These are phyloP conservation scores for Neocallimastix lanati DNA, from an alignment of 192 early-diverging fungal species.

Conservation along the genomic window DNA sequence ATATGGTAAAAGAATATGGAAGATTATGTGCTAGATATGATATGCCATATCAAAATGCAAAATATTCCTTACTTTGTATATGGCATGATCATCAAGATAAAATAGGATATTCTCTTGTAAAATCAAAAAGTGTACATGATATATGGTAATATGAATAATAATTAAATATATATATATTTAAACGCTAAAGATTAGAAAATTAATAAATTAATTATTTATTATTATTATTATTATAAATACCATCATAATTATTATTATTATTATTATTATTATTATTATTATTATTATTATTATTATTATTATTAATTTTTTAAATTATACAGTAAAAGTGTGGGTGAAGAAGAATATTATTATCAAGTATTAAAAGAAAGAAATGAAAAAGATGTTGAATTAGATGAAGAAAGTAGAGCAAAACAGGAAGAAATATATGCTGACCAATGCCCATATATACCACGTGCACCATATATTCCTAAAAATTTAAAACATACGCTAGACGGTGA, in stretches of 20 bases:
- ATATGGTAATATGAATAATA: background rate
- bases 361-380: background rate
- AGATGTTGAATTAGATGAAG: background rate
- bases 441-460: background rate
- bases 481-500: background rate
- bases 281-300: too few relatives aligned
- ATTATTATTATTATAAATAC: too few relatives aligned
- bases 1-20: slow-evolving; percentile 48
- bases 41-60: slow-evolving; percentile 68
- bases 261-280: too few relatives aligned
- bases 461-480: background rate
- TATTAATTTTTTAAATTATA: background rate
- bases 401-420: background rate
- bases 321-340: background rate
- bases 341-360: background rate
- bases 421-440: background rate
- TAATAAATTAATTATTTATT: too few relatives aligned
- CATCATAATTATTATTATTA: too few relatives aligned
- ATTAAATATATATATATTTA: too few relatives aligned
- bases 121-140: background rate
- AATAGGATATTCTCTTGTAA: background rate
- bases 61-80: slow-evolving; percentile 83
- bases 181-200: too few relatives aligned
- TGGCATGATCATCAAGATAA: slow-evolving; percentile 3
- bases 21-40: slow-evolving; percentile 43